Evolutionary conservation across 768 basidiomycete species (phyloP).

Genomic region (Crassisporium funariophilum): DNA sequence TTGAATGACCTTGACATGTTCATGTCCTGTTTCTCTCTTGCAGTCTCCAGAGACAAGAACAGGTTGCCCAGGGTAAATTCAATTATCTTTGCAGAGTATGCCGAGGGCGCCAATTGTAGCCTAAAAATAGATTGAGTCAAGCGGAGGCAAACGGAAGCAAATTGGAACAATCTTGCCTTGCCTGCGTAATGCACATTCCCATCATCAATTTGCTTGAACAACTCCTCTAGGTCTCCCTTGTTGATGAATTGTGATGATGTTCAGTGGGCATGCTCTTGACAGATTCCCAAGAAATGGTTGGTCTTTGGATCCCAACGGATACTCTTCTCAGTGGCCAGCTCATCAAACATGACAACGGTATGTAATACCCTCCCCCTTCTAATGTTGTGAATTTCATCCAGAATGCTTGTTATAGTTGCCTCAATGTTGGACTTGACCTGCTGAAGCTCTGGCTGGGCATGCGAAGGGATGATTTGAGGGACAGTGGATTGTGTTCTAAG

Average conservation of each 20-base stretch:
- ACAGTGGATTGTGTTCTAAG: conserved; percentile 9
- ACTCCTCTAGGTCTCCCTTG: conserved; percentile 20
- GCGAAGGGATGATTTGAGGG: conserved; percentile 11
- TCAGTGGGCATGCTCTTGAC: conserved; percentile 21
- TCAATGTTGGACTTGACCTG: conserved; percentile 9
- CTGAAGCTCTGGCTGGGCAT: conserved; percentile 1
- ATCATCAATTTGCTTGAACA: conserved; percentile 16
- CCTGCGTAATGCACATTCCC: conserved; percentile 21
- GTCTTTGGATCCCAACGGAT: conserved; percentile 22
- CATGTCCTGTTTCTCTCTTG: conserved; percentile 27
- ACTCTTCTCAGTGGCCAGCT: conserved; percentile 26
- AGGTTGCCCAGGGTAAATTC: too few species aligned
- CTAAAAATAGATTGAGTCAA: conserved; percentile 24
- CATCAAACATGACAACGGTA: conserved; percentile 29
- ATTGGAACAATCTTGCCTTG: conserved; percentile 17
- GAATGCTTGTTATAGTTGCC: background rate
- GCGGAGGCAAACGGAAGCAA: too few species aligned
- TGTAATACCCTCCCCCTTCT: too few species aligned
- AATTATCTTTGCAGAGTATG: conserved; percentile 22
- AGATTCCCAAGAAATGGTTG: conserved; percentile 28
- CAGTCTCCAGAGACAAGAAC: conserved; percentile 32
- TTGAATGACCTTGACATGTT: conserved; percentile 20
- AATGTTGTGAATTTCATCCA: conserved; percentile 3
- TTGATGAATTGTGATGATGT: conserved; percentile 17
- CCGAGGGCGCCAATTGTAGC: conserved; percentile 30